A percentile compares a stretch with the other conserved stretches of the same genome.
phyloP scores from a whole-genome alignment of 306 rosid species.

The Psophocarpus tetragonolobus region DNA sequence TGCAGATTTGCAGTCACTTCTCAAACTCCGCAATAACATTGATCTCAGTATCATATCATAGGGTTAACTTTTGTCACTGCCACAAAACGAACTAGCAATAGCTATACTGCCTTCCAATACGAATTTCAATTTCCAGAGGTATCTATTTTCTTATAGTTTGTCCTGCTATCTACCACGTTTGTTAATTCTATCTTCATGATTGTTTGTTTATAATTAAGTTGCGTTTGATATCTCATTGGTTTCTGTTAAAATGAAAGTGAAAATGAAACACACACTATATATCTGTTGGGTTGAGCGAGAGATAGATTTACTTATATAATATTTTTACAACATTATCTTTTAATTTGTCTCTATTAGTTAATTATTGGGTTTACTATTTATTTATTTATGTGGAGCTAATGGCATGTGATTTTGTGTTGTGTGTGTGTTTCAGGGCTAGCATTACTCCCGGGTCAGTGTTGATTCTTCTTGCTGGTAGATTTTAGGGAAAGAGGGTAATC shows the following conservation, averaged over 20 bases:
- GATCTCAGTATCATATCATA: not conserved
- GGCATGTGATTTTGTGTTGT: too few species aligned
- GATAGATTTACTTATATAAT: not conserved
- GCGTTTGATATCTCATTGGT: too few species aligned
- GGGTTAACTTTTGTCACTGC: not conserved
- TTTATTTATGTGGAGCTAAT: too few species aligned
- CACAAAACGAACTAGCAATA: not conserved
- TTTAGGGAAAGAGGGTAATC: too few species aligned
- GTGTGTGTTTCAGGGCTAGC: too few species aligned
- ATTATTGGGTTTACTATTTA: too few species aligned
- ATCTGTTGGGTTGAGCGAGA: not conserved
- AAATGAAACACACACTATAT: too few species aligned
- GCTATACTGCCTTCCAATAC: not conserved
- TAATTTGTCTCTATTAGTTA: too few species aligned
- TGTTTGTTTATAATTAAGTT: not conserved
- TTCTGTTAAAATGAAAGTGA: too few species aligned
- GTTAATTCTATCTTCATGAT: not conserved
- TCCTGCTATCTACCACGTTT: not conserved
- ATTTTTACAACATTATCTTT: not conserved
- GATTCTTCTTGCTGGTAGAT: too few species aligned
- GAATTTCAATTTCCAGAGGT: constrained; percentile 41
- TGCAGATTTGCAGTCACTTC: too few species aligned
- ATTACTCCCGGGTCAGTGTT: too few species aligned
- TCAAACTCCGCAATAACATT: not conserved
- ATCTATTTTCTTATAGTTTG: not conserved